Evolutionary conservation across 169 alveolate genomes (phyloP), one percentile per base, ranked within the genome.

Genomic region (Plasmodium vinckei): DNA sequence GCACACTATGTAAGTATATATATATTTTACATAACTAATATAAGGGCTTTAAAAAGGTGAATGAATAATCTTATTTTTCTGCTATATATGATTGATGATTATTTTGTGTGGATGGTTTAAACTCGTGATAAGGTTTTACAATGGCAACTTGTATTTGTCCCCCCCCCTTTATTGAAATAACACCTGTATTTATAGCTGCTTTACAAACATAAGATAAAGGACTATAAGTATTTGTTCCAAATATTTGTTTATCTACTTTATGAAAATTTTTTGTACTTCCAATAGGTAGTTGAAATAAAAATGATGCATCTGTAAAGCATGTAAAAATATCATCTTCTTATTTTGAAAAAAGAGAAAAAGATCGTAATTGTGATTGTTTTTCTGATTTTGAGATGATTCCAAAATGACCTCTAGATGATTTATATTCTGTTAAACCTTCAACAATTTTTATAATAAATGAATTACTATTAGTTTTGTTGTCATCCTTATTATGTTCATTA

Each of bases 201-300:
- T 96, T 96, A 87, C 98, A 96, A 23, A 96, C 92, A 47, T 97
- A 87, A 60, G 97, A 93, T 60, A 92, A 92, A 47, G 98, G 97
- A 68, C 97, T 93, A 82, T 96, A 96, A 47, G 94, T 65, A 59
- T 93, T 95, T 79, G 95, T 73, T 13, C 95, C 96, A 56, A 63
- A 93, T 15, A 87, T 95, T 51, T 67, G 56, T 21, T 94, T 77
- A 9, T 91, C 63, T 44, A 71, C 77, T 75, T 84, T 53, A 49
- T 95, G 93, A 70, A 96, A 84, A 21, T 93, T 88, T 61, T 73
- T 49, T 46, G 91, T 88, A 47, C 88, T 92, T 15, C 97, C 97
- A 21, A 92, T 67, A 53, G 92, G 89, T 95, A 94, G 88, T 51
- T 91, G 90, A 71, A 94, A 75, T 46, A 93, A 87, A 72, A 92